Evolutionary conservation across 176 grass and related monocot genomes (phyloP).

Genomic region (Oryza nivara): DNA sequence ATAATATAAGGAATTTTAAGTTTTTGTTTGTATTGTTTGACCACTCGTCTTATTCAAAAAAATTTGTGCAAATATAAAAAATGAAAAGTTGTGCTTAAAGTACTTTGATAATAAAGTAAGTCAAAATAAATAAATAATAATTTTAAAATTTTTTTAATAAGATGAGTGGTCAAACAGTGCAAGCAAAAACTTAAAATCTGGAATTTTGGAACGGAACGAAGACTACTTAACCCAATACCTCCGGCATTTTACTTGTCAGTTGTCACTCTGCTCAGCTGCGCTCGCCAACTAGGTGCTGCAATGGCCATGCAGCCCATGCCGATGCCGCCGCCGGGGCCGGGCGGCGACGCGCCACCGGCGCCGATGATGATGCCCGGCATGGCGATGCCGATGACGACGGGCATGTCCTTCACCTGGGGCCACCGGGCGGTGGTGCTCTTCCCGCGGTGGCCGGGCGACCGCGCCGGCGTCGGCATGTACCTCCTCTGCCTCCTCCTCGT

Average conservation of each 20-base stretch:
- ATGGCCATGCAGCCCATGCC: constrained; percentile 26
- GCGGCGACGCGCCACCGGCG: neutral
- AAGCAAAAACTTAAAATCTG: too few species aligned
- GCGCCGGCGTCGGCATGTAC: constrained; percentile 51
- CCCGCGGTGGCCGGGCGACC: constrained; percentile 58
- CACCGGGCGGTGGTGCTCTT: constrained; percentile 56
- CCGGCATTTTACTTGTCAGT: neutral
- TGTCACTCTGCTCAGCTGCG: neutral
- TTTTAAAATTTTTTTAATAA: too few species aligned
- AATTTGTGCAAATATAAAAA: too few species aligned
- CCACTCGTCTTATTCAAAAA: too few species aligned
- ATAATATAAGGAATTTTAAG: too few species aligned
- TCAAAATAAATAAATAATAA: too few species aligned
- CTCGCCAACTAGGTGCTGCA: neutral
- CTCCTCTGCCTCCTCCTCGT: constrained; percentile 59
- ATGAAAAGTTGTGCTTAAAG: too few species aligned
- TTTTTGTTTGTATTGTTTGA: too few species aligned
- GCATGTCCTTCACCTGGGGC: constrained; percentile 66
- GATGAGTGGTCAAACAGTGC: too few species aligned
- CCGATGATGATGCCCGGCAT: neutral
- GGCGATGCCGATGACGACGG: constrained; percentile 45
- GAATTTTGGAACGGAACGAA: too few species aligned
- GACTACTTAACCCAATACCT: constrained; percentile 19
- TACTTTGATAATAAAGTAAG: too few species aligned
- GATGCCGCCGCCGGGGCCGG: neutral